Evolutionary conservation across 148 eudicot species (phyloP).

Genomic region (Amaranthus hypochondriacus): DNA sequence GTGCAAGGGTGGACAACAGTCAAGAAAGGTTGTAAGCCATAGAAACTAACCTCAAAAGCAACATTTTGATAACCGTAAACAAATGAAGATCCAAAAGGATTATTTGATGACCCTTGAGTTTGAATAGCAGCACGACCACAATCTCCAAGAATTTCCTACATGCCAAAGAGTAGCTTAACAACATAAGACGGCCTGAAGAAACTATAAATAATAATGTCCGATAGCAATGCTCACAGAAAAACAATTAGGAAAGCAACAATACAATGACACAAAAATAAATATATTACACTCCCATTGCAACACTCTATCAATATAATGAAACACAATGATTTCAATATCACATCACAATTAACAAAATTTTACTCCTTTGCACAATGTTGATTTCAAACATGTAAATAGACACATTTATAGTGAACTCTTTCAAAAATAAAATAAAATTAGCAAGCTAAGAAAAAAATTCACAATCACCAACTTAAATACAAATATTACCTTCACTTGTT

Average conservation of each 20-base stretch:
- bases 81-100: conserved; percentile 93
- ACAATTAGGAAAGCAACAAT: not conserved
- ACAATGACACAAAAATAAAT: not conserved
- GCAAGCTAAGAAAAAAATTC: not conserved
- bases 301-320: not conserved
- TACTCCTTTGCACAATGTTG: not conserved
- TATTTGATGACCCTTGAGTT: conserved; percentile 86
- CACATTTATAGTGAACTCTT: not conserved
- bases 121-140: conserved; percentile 95
- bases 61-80: conserved; percentile 94
- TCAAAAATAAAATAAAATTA: too few species aligned
- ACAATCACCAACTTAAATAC: not conserved
- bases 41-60: conserved; percentile 78
- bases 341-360: not conserved
- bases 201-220: not conserved
- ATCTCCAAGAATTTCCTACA: conserved; percentile 91
- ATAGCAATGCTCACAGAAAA: not conserved
- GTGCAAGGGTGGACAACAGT: not conserved
- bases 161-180: conserved; percentile 12
- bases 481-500: conserved; percentile 79
- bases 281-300: not conserved
- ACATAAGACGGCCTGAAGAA: not conserved
- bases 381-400: not conserved
- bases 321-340: not conserved
- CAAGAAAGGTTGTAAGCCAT: not conserved